Base-by-base conservation (phyloP, 176 grass and related monocot species). In the Neostapfia colusana region DNA sequence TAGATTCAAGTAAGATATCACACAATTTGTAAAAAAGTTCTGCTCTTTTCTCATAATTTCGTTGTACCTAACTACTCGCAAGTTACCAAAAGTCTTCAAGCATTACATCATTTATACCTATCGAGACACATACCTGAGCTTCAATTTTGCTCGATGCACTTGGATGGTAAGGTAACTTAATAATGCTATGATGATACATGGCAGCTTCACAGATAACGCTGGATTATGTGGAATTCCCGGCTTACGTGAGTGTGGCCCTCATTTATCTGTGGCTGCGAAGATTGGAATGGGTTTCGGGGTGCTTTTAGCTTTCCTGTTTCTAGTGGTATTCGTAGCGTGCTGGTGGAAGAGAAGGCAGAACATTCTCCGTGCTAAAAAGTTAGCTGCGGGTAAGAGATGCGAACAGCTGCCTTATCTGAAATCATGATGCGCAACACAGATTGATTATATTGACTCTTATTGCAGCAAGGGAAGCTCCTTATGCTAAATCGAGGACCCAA, bases 261-360 rank as follows among this genome's bases (percentile, higher is more conserved):
- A 90, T 86, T 75, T 99, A 61, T 99, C 95, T n/a, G 83, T 92
- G 31, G 83, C 91, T 77, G 87, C 89, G 11, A 95, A 95, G 72
- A 85, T 99, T 42, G 91, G 91, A 77, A 88, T 95, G 68, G 85
- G 87, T 70, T 95, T 99, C 0, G 89, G 91, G 20, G 79, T 74
- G 14, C 85, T 99, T 65, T 73, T 92, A 69, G 77, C 69, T 59
- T 51, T 95, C 35, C 70, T 99, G 49, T 72, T 95, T 27, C 66
- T 95, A 65, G 79, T 99, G 50, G 77, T 95, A 38, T 92, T 91
- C 28, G 83, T 70, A 15, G 88, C 92, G 5, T 94, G 92, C 78
- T 99, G 95, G 91, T 99, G 95, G 91, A 99, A 95, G 75, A 79
- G 91, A 74, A 85, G 95, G 54, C 87, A 92, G 41, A 99, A 99